phyloP scores from a whole-genome alignment of 1,284 basidiomycete species.

The Pyrrhoderma noxium region DNA sequence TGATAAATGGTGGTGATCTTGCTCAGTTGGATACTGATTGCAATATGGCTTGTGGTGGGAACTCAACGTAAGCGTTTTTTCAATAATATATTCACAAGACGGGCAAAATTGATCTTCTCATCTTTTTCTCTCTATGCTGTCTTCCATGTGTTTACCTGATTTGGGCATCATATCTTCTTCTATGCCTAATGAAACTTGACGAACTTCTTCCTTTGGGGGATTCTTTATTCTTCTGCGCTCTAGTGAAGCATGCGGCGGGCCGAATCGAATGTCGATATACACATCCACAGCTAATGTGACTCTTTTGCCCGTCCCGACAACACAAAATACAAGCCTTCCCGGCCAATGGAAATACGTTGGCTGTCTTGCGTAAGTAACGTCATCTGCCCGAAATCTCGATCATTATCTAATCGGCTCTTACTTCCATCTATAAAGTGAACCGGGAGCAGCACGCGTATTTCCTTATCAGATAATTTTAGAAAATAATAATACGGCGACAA shows the following conservation, averaged over 20 bases:
- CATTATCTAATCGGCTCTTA: not conserved
- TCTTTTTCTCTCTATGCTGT: not conserved
- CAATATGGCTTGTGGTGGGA: constrained; percentile 60
- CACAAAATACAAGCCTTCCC: constrained; percentile 49
- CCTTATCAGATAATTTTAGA: constrained; percentile 51
- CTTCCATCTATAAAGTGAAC: constrained; percentile 28
- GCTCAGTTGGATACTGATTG: constrained; percentile 43
- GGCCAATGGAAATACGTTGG: constrained; percentile 58
- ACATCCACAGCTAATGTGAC: constrained; percentile 43
- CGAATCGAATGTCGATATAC: constrained; percentile 65
- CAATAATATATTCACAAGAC: constrained; percentile 12
- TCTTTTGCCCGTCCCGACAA: constrained; percentile 49
- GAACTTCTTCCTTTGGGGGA: not conserved
- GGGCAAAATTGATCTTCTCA: not conserved
- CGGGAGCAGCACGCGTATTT: constrained; percentile 38
- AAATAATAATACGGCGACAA: constrained; percentile 52
- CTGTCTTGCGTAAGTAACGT: constrained; percentile 49
- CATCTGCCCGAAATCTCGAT: not conserved
- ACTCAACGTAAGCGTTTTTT: constrained; percentile 40
- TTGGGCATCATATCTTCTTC: not conserved
- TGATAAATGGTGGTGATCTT: constrained; percentile 51
- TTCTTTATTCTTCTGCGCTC: not conserved
- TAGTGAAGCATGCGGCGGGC: constrained; percentile 64
- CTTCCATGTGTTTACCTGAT: not conserved
- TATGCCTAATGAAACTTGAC: not conserved